Evolutionary conservation across 2,329 filamentous ascomycete genomes (phyloP).

Genomic region (Talaromyces islandicus): DNA sequence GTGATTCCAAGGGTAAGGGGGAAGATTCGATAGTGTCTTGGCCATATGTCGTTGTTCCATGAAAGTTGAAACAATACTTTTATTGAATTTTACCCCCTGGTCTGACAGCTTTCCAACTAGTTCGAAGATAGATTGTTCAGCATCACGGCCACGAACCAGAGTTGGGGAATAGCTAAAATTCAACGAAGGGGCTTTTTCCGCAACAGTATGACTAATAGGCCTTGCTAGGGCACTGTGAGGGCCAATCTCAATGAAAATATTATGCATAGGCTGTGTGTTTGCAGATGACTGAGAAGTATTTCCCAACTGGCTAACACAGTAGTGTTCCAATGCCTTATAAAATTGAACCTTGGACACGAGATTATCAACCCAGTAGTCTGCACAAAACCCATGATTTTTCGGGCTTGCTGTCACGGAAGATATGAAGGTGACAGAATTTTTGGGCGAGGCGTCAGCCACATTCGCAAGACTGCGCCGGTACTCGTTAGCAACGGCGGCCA

Average conservation of each 20-base stretch:
- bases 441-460: slow-evolving; percentile 5
- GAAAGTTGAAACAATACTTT: background rate
- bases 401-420: slow-evolving; percentile 15
- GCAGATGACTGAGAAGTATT: background rate
- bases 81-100: background rate
- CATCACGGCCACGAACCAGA: slow-evolving; percentile 27
- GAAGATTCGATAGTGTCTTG: slow-evolving; percentile 13
- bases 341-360: slow-evolving; percentile 15
- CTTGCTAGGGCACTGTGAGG: slow-evolving; percentile 15
- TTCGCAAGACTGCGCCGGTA: background rate
- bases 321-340: slow-evolving; percentile 6
- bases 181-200: background rate
- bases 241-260: slow-evolving; percentile 15
- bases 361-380: slow-evolving; percentile 17
- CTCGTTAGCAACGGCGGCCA: slow-evolving; percentile 10
- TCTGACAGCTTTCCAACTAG: background rate
- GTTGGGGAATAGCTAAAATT: background rate
- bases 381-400: background rate
- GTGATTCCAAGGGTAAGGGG: slow-evolving; percentile 17
- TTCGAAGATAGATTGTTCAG: slow-evolving; percentile 11
- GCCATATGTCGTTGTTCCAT: background rate
- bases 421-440: slow-evolving; percentile 5
- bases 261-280: background rate
- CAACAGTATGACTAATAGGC: slow-evolving; percentile 12
- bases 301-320: too few relatives aligned